Percentiles rank a stretch among this genome's conserved stretches.
phyloP scores from a whole-genome alignment of 1,284 basidiomycete species.

The Melanopsichium pennsylvanicum region DNA sequence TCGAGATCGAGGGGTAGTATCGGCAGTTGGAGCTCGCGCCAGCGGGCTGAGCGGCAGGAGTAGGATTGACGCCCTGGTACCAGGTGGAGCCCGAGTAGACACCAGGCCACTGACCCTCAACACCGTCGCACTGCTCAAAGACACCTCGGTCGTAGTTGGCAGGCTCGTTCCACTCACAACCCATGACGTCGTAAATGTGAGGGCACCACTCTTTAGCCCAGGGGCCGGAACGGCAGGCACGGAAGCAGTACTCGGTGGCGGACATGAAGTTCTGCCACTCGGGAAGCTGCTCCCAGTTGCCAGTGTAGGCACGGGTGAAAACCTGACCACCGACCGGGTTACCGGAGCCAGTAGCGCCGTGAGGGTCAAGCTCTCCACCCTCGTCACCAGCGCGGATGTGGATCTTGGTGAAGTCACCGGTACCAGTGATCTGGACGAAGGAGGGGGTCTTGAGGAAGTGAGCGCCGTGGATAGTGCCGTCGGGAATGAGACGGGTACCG shows the following conservation, averaged over 20 bases:
- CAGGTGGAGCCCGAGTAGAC: slow-evolving; percentile 58
- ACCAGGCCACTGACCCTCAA: slow-evolving; percentile 56
- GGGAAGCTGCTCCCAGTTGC: slow-evolving; percentile 58
- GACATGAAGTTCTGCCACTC: slow-evolving; percentile 65
- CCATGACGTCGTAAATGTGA: slow-evolving; percentile 62
- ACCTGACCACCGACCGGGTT: slow-evolving; percentile 59
- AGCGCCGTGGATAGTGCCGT: slow-evolving; percentile 76
- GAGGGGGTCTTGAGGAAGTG: slow-evolving; percentile 76
- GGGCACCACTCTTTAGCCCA: slow-evolving; percentile 59
- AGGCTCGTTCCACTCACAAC: slow-evolving; percentile 60
- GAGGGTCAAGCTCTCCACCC: slow-evolving; percentile 66
- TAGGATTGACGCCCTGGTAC: slow-evolving; percentile 54
- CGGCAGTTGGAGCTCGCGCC: slow-evolving; percentile 51
- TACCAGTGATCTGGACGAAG: slow-evolving; percentile 76
- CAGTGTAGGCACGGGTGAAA: slow-evolving; percentile 53
- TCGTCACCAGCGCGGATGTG: slow-evolving; percentile 59
- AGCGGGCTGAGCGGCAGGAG: slow-evolving; percentile 43
- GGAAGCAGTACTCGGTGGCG: slow-evolving; percentile 60
- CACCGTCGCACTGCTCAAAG: slow-evolving; percentile 61
- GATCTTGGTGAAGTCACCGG: slow-evolving; percentile 66
- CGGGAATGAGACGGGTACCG: slow-evolving; percentile 76
- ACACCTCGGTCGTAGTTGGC: slow-evolving; percentile 53
- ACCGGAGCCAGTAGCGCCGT: slow-evolving; percentile 58
- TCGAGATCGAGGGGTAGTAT: slow-evolving; percentile 52
- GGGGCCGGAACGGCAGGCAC: slow-evolving; percentile 57